Percentiles rank a stretch among this genome's conserved stretches.
Conservation (phyloP, 2,329 filamentous ascomycete genomes). For the Calonectria hongkongensis region DNA sequence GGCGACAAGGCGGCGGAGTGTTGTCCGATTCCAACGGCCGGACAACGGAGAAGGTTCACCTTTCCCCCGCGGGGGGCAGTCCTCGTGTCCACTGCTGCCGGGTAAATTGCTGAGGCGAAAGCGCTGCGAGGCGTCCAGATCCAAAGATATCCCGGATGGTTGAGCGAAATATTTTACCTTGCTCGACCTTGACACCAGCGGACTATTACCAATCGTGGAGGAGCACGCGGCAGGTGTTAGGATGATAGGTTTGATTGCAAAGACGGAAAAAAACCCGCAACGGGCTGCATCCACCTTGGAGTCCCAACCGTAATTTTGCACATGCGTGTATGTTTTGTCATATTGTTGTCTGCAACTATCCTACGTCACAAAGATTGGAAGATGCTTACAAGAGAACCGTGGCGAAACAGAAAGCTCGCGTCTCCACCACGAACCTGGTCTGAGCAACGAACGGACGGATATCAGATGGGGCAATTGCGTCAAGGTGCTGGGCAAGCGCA, state of each 20-base stretch:
- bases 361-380: conserved; percentile 49
- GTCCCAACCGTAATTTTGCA: neutral
- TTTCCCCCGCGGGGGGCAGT: conserved; percentile 27
- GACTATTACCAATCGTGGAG: conserved; percentile 33
- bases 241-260: conserved; percentile 15
- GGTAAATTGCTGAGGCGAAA: conserved; percentile 40
- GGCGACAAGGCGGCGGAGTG: conserved; percentile 38
- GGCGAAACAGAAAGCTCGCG: conserved; percentile 27
- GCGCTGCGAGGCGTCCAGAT: conserved; percentile 3
- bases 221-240: conserved; percentile 26
- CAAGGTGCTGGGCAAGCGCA: conserved; percentile 31
- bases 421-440: conserved; percentile 31
- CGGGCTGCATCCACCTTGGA: conserved; percentile 3
- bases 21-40: conserved; percentile 36
- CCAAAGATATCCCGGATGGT: conserved; percentile 32
- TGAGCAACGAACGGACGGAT: conserved; percentile 38
- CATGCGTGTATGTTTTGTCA: neutral
- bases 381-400: conserved; percentile 43
- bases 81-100: conserved; percentile 14
- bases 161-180: conserved; percentile 39
- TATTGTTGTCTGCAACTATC: conserved; percentile 42
- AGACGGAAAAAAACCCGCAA: conserved; percentile 32
- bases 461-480: conserved; percentile 34
- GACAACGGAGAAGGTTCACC: conserved; percentile 30
- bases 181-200: conserved; percentile 3